These are phyloP conservation scores for Candida sanyaensis DNA, from an alignment of 1,139 yeast species.

Conservation along the genomic window DNA sequence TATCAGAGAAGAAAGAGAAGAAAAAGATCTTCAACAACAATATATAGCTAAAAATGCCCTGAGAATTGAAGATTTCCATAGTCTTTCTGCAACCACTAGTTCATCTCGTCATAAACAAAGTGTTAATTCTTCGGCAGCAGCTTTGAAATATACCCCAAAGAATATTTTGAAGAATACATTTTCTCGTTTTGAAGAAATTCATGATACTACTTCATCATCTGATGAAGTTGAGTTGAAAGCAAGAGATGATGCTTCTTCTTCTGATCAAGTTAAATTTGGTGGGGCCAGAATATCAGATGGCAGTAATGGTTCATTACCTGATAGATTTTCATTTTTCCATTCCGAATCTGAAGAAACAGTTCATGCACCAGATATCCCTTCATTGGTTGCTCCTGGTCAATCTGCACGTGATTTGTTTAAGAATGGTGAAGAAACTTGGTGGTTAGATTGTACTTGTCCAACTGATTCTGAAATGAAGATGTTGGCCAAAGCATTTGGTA, in stretches of 20 bases:
- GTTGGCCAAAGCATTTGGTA: slow-evolving; percentile 70
- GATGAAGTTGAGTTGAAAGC: slow-evolving; percentile 13
- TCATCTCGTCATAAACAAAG: slow-evolving; percentile 13
- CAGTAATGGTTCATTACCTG: slow-evolving; percentile 49
- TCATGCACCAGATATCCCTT: slow-evolving; percentile 84
- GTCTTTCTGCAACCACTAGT: slow-evolving; percentile 14
- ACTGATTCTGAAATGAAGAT: slow-evolving; percentile 67
- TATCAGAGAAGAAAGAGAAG: slow-evolving; percentile 53
- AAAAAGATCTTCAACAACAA: slow-evolving; percentile 29
- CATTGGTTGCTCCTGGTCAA: slow-evolving; percentile 66
- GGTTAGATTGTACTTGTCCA: slow-evolving; percentile 74
- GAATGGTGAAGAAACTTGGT: slow-evolving; percentile 62
- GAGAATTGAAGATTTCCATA: slow-evolving; percentile 9
- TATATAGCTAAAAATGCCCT: slow-evolving; percentile 24
- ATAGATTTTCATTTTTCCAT: slow-evolving; percentile 80
- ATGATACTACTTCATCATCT: slow-evolving; percentile 11
- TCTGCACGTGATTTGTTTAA: slow-evolving; percentile 65
- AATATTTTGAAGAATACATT: slow-evolving; percentile 26
- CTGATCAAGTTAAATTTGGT: slow-evolving; percentile 27
- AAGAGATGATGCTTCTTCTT: slow-evolving; percentile 17
- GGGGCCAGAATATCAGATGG: slow-evolving; percentile 15
- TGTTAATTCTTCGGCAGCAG: slow-evolving; percentile 36
- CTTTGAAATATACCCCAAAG: slow-evolving; percentile 62
- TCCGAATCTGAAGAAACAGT: slow-evolving; percentile 83
- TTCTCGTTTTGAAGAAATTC: slow-evolving; percentile 11